These are phyloP conservation scores for Barnettozyma salicaria DNA, from an alignment of 805 yeast species.

Conservation along the genomic window DNA sequence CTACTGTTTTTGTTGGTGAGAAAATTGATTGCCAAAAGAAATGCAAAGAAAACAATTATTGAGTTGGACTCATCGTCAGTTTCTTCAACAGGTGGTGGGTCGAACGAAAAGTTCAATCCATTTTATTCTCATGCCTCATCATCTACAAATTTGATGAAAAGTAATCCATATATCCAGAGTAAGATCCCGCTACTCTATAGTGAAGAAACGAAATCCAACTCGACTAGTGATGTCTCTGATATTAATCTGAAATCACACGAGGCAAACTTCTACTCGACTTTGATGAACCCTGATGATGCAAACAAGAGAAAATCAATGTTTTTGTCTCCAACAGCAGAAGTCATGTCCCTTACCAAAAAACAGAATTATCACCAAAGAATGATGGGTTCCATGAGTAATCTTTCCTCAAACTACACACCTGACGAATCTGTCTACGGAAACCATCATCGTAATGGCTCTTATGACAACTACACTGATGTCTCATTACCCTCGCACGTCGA, in stretches of 20 bases:
- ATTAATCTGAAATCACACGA: slow-evolving; percentile 5
- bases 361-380: slow-evolving; percentile 36
- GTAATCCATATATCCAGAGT: slow-evolving; percentile 3
- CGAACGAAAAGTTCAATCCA: slow-evolving; percentile 17
- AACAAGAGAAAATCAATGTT: slow-evolving; percentile 40
- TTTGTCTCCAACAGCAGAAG: slow-evolving; percentile 77
- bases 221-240: slow-evolving; percentile 16
- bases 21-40: slow-evolving; percentile 42
- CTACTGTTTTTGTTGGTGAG: slow-evolving; percentile 46
- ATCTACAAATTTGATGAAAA: slow-evolving; percentile 4
- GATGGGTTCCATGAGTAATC: slow-evolving; percentile 26
- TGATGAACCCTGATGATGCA: slow-evolving; percentile 14
- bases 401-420: slow-evolving; percentile 2
- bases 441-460: slow-evolving; percentile 13
- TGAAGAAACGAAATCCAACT: slow-evolving; percentile 7
- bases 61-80: slow-evolving; percentile 17
- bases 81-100: slow-evolving; percentile 14
- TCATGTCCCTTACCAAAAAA: slow-evolving; percentile 40
- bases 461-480: slow-evolving; percentile 15
- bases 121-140: slow-evolving; percentile 9
- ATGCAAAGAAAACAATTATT: slow-evolving; percentile 42
- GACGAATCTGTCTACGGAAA: slow-evolving; percentile 2
- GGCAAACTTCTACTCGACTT: slow-evolving; percentile 18
- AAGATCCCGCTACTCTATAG: slow-evolving; percentile 21
- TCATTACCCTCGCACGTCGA: slow-evolving; percentile 19